A percentile compares a stretch with the other conserved stretches of the same genome.
These are phyloP conservation scores for Claviceps pazoutovae DNA, from an alignment of 2,329 filamentous ascomycete genomes.

Conservation along the genomic window DNA sequence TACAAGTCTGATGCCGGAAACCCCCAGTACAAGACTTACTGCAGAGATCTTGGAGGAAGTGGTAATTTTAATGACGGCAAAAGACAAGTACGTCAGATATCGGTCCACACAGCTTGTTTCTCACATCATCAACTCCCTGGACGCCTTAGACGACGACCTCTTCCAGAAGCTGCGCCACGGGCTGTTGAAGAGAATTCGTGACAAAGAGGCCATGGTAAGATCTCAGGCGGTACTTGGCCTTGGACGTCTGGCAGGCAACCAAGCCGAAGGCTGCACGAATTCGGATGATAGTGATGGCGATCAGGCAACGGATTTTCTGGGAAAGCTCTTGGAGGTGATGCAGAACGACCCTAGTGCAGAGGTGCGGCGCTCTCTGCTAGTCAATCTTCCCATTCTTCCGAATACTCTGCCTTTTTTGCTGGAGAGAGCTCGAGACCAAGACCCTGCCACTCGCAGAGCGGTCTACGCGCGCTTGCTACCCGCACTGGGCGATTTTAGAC, in stretches of 20 bases:
- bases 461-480: conserved; percentile 81
- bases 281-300: conserved; percentile 55
- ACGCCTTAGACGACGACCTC: conserved; percentile 81
- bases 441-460: conserved; percentile 68
- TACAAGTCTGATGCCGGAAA: conserved; percentile 61
- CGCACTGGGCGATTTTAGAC: conserved; percentile 82
- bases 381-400: conserved; percentile 79
- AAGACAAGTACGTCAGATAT: conserved; percentile 88
- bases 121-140: conserved; percentile 82
- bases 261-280: conserved; percentile 55
- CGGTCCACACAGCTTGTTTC: conserved; percentile 80
- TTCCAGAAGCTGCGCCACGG: conserved; percentile 71
- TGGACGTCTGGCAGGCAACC: conserved; percentile 68
- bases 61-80: conserved; percentile 64
- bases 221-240: conserved; percentile 85
- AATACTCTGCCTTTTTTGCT: conserved; percentile 74
- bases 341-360: conserved; percentile 93
- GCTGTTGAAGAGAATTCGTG: conserved; percentile 71
- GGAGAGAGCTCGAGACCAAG: conserved; percentile 80
- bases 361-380: conserved; percentile 72
- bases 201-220: conserved; percentile 87
- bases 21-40: conserved; percentile 68
- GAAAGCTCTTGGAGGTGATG: conserved; percentile 74
- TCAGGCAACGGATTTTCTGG: conserved; percentile 54
- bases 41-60: conserved; percentile 59